These are phyloP conservation scores for Pythium pyrilobum DNA, from an alignment of 352 stramenopile genomes.

Conservation along the genomic window DNA sequence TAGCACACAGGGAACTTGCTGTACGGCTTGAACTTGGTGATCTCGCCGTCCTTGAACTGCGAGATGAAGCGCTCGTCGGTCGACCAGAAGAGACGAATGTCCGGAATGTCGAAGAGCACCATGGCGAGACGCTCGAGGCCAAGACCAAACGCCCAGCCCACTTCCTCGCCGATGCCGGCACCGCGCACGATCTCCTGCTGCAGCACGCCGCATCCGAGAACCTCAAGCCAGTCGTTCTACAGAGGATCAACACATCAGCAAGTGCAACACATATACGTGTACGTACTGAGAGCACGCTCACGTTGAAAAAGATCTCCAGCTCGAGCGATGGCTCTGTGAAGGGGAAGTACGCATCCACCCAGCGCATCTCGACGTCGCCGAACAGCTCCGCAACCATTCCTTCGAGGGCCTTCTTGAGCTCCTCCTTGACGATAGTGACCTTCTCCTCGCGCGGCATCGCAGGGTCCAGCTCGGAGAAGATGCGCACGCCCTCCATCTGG, in stretches of 20 bases:
- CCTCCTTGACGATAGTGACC: constrained; percentile 78
- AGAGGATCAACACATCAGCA: background rate
- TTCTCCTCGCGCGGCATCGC: constrained; percentile 63
- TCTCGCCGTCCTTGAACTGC: constrained; percentile 90
- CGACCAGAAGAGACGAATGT: constrained; percentile 99
- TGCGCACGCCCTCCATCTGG: constrained; percentile 97
- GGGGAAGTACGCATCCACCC: constrained; percentile 98
- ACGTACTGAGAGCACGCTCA: constrained; percentile 5
- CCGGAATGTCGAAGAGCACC: constrained; percentile 99
- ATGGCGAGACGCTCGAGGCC: constrained; percentile 98
- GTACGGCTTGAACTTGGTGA: constrained; percentile 97
- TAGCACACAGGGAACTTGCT: constrained; percentile 98
- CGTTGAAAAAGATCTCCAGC: constrained; percentile 98
- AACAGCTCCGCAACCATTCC: constrained; percentile 92
- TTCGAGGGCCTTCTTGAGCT: constrained; percentile 95
- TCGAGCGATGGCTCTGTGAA: constrained; percentile 99
- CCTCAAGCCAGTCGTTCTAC: constrained; percentile 97
- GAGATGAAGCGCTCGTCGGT: constrained; percentile 92
- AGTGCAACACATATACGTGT: background rate
- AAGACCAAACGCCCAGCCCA: constrained; percentile 98
- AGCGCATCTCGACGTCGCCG: constrained; percentile 93
- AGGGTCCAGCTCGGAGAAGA: constrained; percentile 86
- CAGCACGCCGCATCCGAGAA: constrained; percentile 97
- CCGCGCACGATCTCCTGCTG: constrained; percentile 93
- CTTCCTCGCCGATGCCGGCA: constrained; percentile 72